Percentiles rank a stretch among this genome's conserved stretches.
Evolutionary conservation across 192 early-diverging fungal genomes (phyloP).

Genomic region (Coemansia sp.): DNA sequence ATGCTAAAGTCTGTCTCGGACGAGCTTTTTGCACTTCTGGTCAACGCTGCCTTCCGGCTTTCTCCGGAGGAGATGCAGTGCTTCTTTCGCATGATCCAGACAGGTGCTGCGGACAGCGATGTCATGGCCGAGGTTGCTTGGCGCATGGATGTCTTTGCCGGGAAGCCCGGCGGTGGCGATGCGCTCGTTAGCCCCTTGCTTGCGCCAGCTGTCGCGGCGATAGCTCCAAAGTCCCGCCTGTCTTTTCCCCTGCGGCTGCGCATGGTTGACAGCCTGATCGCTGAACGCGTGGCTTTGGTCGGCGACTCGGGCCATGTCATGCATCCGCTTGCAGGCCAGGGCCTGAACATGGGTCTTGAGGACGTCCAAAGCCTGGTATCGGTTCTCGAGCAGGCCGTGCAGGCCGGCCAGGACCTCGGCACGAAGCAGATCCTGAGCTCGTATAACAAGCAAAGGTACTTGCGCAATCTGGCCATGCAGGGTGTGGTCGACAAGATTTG

Average conservation of each 20-base stretch:
- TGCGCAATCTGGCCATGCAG: slow-evolving; percentile 82
- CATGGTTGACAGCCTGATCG: slow-evolving; percentile 74
- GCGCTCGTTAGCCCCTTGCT: slow-evolving; percentile 1
- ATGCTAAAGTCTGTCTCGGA: slow-evolving; percentile 64
- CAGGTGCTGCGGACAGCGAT: slow-evolving; percentile 41
- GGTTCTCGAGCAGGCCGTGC: slow-evolving; percentile 64
- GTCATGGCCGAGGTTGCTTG: slow-evolving; percentile 69
- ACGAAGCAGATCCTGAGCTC: slow-evolving; percentile 68
- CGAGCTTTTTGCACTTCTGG: slow-evolving; percentile 63
- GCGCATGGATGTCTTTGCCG: slow-evolving; percentile 58
- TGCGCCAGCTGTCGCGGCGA: slow-evolving; percentile 64
- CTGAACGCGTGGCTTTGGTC: slow-evolving; percentile 79
- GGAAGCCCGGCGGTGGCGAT: neutral
- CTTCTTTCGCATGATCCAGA: slow-evolving; percentile 58
- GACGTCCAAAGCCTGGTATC: slow-evolving; percentile 74
- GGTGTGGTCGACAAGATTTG: slow-evolving; percentile 79
- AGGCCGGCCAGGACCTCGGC: slow-evolving; percentile 81
- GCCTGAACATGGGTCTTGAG: slow-evolving; percentile 88
- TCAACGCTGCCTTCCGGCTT: slow-evolving; percentile 82
- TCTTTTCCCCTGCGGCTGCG: slow-evolving; percentile 84
- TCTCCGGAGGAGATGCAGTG: slow-evolving; percentile 71
- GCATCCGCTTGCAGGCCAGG: slow-evolving; percentile 96
- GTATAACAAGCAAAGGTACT: slow-evolving; percentile 83
- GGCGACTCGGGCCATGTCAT: slow-evolving; percentile 96
- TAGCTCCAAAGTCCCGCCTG: slow-evolving; percentile 68